Percentiles rank a stretch among this genome's conserved stretches.
These are phyloP conservation scores for Pseudomonodictys pantanalensis DNA, from an alignment of 495 filamentous ascomycete species.

Conservation along the genomic window DNA sequence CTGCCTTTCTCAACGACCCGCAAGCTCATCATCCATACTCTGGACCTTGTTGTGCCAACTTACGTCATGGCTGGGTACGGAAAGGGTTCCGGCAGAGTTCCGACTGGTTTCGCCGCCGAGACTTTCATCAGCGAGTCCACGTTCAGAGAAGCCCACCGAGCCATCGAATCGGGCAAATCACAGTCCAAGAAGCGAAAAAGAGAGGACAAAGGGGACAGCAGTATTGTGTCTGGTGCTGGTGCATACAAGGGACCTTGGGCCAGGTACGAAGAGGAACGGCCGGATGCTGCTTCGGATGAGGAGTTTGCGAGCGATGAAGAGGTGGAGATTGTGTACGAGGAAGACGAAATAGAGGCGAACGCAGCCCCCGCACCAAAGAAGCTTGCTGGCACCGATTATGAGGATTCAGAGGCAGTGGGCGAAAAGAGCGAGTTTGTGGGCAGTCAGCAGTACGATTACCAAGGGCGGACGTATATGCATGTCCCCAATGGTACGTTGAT, in stretches of 20 bases:
- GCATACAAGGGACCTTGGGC: slow-evolving; percentile 96
- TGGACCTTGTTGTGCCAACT: background rate
- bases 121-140: slow-evolving; percentile 84
- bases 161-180: slow-evolving; percentile 46
- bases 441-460: slow-evolving; percentile 78
- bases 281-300: slow-evolving; percentile 46
- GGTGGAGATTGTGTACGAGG: slow-evolving; percentile 77
- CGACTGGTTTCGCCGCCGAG: slow-evolving; percentile 86
- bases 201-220: slow-evolving; percentile 78
- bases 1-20: background rate
- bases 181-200: slow-evolving; percentile 74
- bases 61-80: slow-evolving; percentile 34
- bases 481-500: slow-evolving; percentile 73
- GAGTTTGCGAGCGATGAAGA: slow-evolving; percentile 56
- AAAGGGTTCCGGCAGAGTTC: slow-evolving; percentile 80
- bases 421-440: slow-evolving; percentile 89
- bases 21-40: background rate
- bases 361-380: slow-evolving; percentile 55
- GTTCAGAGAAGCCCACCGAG: slow-evolving; percentile 59
- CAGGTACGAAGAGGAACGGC: slow-evolving; percentile 62
- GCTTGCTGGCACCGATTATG: slow-evolving; percentile 56
- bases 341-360: slow-evolving; percentile 54
- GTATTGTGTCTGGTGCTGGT: slow-evolving; percentile 77
- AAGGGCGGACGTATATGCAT: slow-evolving; percentile 91
- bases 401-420: slow-evolving; percentile 48